These are phyloP conservation scores for Pachyrhizus erosus DNA, from an alignment of 306 rosid genomes.

Conservation along the genomic window DNA sequence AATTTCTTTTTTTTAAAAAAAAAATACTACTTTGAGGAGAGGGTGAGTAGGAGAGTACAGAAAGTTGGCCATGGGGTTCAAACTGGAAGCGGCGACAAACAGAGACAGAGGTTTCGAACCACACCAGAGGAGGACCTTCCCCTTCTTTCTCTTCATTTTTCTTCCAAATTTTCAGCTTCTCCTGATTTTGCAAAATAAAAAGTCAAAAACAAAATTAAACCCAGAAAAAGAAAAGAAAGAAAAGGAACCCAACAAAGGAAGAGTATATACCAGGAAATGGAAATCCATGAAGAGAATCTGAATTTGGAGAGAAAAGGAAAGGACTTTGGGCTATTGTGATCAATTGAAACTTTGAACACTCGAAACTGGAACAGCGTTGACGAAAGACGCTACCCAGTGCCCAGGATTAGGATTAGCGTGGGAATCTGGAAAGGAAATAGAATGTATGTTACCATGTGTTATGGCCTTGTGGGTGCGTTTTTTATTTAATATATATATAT, in stretches of 20 bases:
- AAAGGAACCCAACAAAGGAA: not conserved
- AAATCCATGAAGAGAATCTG: conserved; percentile 33
- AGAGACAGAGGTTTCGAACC: conserved; percentile 76
- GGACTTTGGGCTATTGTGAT: not conserved
- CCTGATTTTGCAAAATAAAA: conserved; percentile 48
- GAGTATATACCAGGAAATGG: conserved; percentile 30
- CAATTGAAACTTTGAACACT: not conserved
- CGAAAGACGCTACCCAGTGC: not conserved
- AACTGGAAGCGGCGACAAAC: conserved; percentile 69
- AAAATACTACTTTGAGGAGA: not conserved
- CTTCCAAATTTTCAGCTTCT: conserved; percentile 57
- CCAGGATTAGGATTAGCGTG: too few relatives aligned
- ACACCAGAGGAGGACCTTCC: conserved; percentile 52
- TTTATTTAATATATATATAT: too few relatives aligned
- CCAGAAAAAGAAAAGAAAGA: not conserved
- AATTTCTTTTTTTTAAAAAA: not conserved
- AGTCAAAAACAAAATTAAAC: not conserved
- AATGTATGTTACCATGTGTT: too few relatives aligned
- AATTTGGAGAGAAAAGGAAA: not conserved
- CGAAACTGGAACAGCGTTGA: not conserved
- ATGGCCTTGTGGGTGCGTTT: too few relatives aligned
- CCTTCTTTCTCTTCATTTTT: conserved; percentile 53
- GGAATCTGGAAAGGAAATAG: too few relatives aligned
- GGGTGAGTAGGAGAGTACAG: conserved; percentile 46
- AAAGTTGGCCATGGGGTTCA: conserved; percentile 63